Conservation (phyloP, 371 early-diverging fungal genomes). For the Saksenaea vasiformis region DNA sequence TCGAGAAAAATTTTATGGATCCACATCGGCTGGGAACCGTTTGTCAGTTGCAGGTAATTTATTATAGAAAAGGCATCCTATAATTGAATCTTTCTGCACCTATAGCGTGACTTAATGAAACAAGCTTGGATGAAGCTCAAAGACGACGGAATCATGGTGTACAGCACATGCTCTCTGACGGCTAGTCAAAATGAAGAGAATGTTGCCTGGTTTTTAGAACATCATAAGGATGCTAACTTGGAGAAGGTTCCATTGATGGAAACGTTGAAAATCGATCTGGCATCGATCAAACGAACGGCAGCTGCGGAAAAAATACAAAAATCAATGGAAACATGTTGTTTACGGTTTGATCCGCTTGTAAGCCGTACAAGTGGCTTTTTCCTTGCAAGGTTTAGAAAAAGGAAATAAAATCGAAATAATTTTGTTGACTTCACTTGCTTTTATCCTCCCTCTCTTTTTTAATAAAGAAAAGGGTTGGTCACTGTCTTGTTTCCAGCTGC, state of each 20-base stretch:
- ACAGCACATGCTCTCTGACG: slow-evolving; percentile 85
- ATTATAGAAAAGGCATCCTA: neutral
- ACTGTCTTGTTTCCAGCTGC: no score
- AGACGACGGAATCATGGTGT: slow-evolving; percentile 79
- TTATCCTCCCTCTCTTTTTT: no score
- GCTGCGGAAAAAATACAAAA: slow-evolving; percentile 45
- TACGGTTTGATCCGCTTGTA: slow-evolving; percentile 68
- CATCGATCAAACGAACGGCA: slow-evolving; percentile 52
- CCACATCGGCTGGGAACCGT: slow-evolving; percentile 53
- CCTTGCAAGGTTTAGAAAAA: slow-evolving; percentile 68
- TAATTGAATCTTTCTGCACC: slow-evolving; percentile 10
- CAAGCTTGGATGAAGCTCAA: slow-evolving; percentile 73
- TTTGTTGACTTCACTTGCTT: no score
- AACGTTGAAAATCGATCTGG: slow-evolving; percentile 26
- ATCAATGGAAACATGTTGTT: slow-evolving; percentile 26
- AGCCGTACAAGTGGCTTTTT: slow-evolving; percentile 79
- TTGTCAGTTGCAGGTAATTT: slow-evolving; percentile 46
- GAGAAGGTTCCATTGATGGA: slow-evolving; percentile 47
- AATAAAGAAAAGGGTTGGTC: no score
- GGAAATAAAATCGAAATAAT: neutral
- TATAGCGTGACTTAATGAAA: slow-evolving; percentile 64
- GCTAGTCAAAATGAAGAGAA: slow-evolving; percentile 83
- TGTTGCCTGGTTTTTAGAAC: slow-evolving; percentile 71
- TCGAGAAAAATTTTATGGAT: slow-evolving; percentile 70
- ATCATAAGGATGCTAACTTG: slow-evolving; percentile 46